Conservation (phyloP, 1,284 basidiomycete genomes). For the Athelia psychrophila region DNA sequence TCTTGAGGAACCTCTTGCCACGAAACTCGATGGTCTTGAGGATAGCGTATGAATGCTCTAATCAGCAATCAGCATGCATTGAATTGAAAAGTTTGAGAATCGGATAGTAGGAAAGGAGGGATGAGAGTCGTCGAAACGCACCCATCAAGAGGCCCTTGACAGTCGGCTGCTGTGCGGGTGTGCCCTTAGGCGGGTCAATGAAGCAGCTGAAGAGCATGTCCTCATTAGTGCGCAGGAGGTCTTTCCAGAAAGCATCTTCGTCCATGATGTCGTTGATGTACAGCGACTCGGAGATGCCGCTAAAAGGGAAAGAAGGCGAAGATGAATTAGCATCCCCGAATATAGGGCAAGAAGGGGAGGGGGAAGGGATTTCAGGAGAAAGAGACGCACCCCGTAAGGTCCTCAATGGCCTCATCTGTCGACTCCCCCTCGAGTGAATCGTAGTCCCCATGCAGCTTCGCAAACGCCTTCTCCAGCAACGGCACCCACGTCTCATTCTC, state of each 20-base stretch:
- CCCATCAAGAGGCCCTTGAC: not conserved
- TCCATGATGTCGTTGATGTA: not conserved
- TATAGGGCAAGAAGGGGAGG: slow-evolving; percentile 1
- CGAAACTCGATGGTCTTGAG: not conserved
- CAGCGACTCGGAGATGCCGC: slow-evolving; percentile 10
- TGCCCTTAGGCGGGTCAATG: not conserved
- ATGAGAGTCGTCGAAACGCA: too few species aligned
- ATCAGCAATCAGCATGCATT: slow-evolving; percentile 26
- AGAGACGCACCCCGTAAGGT: slow-evolving; percentile 20
- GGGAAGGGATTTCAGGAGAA: too few species aligned
- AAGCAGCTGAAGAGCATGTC: not conserved
- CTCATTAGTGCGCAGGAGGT: not conserved
- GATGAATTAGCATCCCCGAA: not conserved
- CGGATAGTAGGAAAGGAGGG: too few species aligned
- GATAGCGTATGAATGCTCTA: not conserved
- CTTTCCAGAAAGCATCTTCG: not conserved
- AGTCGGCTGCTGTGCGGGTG: not conserved
- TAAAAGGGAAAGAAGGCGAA: slow-evolving; percentile 11
- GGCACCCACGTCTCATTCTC: slow-evolving; percentile 28
- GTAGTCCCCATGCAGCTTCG: not conserved
- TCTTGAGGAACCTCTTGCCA: not conserved
- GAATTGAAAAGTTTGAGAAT: too few species aligned
- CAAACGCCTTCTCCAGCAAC: not conserved
- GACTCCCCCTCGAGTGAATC: not conserved
- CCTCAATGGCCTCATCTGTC: not conserved